These are phyloP conservation scores for Pythium vanterpoolii DNA, from an alignment of 352 stramenopile species.

Conservation along the genomic window DNA sequence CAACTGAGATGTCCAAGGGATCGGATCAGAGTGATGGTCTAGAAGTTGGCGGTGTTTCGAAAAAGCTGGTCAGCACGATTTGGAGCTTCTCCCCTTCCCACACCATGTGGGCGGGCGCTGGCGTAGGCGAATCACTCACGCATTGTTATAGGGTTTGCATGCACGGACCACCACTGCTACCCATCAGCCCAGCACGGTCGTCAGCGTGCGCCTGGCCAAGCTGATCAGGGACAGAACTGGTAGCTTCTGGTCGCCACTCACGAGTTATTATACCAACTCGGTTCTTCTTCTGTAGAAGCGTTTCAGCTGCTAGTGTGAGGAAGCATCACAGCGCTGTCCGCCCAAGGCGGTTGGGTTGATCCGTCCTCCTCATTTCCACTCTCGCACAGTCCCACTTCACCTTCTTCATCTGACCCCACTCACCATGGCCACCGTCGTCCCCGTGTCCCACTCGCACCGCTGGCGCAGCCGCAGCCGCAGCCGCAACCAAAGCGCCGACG, in stretches of 20 bases:
- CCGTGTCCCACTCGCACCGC: conserved; percentile 49
- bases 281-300: not conserved
- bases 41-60: not conserved
- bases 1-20: not conserved
- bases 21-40: conserved; percentile 4
- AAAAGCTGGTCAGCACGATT: not conserved
- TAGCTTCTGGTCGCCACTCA: not conserved
- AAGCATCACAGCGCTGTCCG: not conserved
- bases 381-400: not conserved
- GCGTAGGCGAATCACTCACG: too few relatives aligned
- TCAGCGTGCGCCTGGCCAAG: too few relatives aligned
- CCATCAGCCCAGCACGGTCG: too few relatives aligned
- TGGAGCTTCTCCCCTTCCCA: not conserved
- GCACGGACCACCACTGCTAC: too few relatives aligned
- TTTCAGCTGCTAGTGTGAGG: not conserved
- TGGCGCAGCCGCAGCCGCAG: conserved; percentile 49
- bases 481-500: conserved; percentile 45
- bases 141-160: too few relatives aligned
- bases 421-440: conserved; percentile 52
- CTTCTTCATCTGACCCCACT: not conserved
- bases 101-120: conserved; percentile 2
- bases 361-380: not conserved
- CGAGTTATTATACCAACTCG: not conserved
- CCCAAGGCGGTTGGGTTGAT: not conserved
- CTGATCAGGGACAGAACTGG: too few relatives aligned